Base-by-base conservation (phyloP, 2,329 filamentous ascomycete species). In the Cryphonectria japonica region DNA sequence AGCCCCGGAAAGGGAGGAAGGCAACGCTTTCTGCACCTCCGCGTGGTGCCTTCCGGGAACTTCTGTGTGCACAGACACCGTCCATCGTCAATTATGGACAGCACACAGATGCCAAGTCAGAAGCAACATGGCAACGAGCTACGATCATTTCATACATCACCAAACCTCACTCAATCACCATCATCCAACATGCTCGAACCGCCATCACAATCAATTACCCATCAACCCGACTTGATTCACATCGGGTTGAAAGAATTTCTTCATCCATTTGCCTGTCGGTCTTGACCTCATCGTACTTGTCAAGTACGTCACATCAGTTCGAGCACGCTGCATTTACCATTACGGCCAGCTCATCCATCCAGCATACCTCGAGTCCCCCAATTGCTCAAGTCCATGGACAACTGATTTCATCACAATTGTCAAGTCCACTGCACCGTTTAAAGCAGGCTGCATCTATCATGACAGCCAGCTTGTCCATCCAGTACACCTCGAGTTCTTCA, bases 1-100 rank as follows among this genome's bases (percentile, higher is more conserved):
- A 62, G 29, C 32, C 57, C 63, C 46, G 46, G 46, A 59, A 64
- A 59, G 19, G 69, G 69, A 67, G 69, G 64, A 70, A 50, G 43
- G 59, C 66, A 65, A 67, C 57, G 69, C 46, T 65, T 67, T 70
- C 69, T 70, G 69, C 64, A 70, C 69, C 64, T 70, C 69, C 69
- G 66, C 50, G 69, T 64, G 64, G 46, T 70, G 46, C 66, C 57
- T 64, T 67, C 69, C 69, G 69, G 69, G 69, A 67, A 64, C 69
- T 70, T 67, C 64, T 67, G 69, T 59, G 63, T 57, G 64, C 61
- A 66, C 61, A 57, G 63, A 34, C 64, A 63, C 1, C 32, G 26
- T 57, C 66, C 69, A 43, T 26, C 39, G n/a, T 41, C 62, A 65
- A 50, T 50, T 22, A 50, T 14, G 62, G 62, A 65, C 39, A 29